These are phyloP conservation scores for Nakazawaea wickerhamii DNA, from an alignment of 805 yeast species.

Conservation along the genomic window DNA sequence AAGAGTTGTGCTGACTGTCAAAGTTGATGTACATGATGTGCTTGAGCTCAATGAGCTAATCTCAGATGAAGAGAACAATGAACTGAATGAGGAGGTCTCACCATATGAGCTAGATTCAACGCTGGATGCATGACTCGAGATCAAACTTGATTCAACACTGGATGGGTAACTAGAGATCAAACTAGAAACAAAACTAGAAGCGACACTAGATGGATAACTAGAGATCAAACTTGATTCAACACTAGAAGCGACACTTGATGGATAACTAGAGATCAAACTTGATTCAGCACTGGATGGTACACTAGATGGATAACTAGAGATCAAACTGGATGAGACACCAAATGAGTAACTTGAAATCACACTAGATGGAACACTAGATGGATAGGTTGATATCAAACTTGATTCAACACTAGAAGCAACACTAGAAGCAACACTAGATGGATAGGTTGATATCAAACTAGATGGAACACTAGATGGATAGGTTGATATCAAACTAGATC, in stretches of 20 bases:
- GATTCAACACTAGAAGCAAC: neutral
- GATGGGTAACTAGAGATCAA: slow-evolving; percentile 1
- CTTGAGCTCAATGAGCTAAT: neutral
- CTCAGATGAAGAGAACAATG: no score
- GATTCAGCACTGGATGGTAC: neutral
- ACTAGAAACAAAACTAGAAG: no score
- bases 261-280: neutral
- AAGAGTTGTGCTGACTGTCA: neutral
- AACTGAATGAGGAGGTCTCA: neutral
- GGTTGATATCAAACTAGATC: no score
- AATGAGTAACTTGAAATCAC: no score
- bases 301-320: neutral
- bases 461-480: no score
- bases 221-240: neutral
- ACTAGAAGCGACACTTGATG: neutral
- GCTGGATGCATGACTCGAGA: no score
- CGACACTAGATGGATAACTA: no score
- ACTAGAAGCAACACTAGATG: neutral
- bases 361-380: neutral
- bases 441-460: neutral
- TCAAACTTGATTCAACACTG: no score
- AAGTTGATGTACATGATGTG: neutral
- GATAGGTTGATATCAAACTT: neutral
- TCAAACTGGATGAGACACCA: no score
- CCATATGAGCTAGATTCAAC: neutral